Evolutionary conservation across 1,139 yeast species (phyloP).

Genomic region (Pichia sp.): DNA sequence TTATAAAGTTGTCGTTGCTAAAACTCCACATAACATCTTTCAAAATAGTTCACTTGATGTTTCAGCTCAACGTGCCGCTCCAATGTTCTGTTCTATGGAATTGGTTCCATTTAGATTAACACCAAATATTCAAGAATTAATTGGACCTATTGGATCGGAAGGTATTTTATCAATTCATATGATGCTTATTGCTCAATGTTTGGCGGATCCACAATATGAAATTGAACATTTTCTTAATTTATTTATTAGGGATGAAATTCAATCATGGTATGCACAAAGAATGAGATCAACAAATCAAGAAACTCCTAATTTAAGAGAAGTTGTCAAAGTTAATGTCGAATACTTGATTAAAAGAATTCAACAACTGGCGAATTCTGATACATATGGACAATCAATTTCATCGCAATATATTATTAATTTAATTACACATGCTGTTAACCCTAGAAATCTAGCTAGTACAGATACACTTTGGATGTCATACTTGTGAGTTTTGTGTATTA

Average conservation of each 20-base stretch:
- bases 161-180: slow-evolving; percentile 85
- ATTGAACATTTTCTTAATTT: slow-evolving; percentile 81
- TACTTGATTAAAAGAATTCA: slow-evolving; percentile 63
- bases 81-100: slow-evolving; percentile 89
- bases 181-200: slow-evolving; percentile 79
- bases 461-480: slow-evolving; percentile 97
- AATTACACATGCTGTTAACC: slow-evolving; percentile 93
- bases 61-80: slow-evolving; percentile 61
- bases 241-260: slow-evolving; percentile 90
- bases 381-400: slow-evolving; percentile 52
- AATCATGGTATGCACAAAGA: slow-evolving; percentile 87
- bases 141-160: slow-evolving; percentile 89
- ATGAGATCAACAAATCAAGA: slow-evolving; percentile 70
- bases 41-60: slow-evolving; percentile 55
- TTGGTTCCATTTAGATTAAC: slow-evolving; percentile 95
- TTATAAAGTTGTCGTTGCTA: slow-evolving; percentile 58
- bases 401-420: slow-evolving; percentile 89
- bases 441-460: slow-evolving; percentile 86
- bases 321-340: slow-evolving; percentile 85
- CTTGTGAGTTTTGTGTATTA: slow-evolving; percentile 30
- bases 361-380: slow-evolving; percentile 73
- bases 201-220: slow-evolving; percentile 87
- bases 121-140: slow-evolving; percentile 87
- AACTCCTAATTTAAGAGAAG: slow-evolving; percentile 67
- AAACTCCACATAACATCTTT: slow-evolving; percentile 36